Conservation (phyloP, 2,329 filamentous ascomycete genomes). For the Diatrype stigma region DNA sequence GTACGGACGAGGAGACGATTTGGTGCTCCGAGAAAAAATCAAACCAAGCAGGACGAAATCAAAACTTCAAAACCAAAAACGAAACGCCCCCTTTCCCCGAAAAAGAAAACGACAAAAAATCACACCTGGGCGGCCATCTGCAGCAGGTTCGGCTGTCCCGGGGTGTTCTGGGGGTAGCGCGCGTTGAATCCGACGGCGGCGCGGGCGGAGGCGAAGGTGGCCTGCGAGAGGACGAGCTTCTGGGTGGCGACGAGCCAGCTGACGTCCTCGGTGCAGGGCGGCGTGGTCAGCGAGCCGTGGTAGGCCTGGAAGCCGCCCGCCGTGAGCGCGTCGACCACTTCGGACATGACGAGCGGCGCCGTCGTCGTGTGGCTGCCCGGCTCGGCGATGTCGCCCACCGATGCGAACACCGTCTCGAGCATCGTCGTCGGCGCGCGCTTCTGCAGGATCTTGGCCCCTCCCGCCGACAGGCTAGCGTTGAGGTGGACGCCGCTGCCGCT, state of each 20-base stretch:
- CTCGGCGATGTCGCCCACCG: constrained; percentile 35
- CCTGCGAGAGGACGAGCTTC: constrained; percentile 33
- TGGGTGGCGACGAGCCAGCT: constrained; percentile 44
- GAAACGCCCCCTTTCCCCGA: no score
- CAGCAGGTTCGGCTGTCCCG: constrained; percentile 35
- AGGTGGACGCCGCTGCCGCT: constrained; percentile 19
- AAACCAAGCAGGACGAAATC: no score
- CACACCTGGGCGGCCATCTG: not conserved
- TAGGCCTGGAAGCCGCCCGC: constrained; percentile 38
- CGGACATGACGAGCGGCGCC: constrained; percentile 39
- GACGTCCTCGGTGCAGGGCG: constrained; percentile 45
- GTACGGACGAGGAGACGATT: no score
- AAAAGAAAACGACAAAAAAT: no score
- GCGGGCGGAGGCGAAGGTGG: constrained; percentile 35
- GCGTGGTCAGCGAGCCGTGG: constrained; percentile 45
- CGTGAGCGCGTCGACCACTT: constrained; percentile 33
- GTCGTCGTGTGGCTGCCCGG: constrained; percentile 39
- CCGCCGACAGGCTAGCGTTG: constrained; percentile 36
- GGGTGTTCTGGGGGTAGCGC: constrained; percentile 40
- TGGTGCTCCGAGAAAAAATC: no score
- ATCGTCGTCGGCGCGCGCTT: constrained; percentile 32
- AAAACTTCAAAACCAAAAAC: no score
- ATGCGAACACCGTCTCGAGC: constrained; percentile 43
- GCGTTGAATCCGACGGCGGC: constrained; percentile 45
- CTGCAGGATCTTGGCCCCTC: constrained; percentile 37